Evolutionary conservation across 106 monocot species (phyloP).

Genomic region (Phalaenopsis equestris): DNA sequence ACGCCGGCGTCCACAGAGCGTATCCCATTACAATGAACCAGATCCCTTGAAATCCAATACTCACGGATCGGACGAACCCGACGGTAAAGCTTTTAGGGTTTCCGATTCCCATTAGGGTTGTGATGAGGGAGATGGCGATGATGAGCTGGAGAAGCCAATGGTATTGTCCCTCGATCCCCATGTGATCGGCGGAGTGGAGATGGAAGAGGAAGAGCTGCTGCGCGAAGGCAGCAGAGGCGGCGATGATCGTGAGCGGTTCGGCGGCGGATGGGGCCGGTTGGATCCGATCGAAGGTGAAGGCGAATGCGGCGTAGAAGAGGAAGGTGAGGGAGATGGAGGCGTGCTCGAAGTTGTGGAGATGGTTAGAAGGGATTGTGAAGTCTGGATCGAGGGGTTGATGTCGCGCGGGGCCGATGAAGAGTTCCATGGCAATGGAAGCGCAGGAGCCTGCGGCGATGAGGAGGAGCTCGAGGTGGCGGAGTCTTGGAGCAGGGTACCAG

Average conservation of each 20-base stretch:
- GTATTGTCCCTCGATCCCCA: constrained; percentile 83
- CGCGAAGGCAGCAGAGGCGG: constrained; percentile 48
- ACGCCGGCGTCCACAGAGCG: constrained; percentile 47
- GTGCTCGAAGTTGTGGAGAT: constrained; percentile 74
- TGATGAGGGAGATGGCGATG: constrained; percentile 40
- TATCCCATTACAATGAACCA: constrained; percentile 76
- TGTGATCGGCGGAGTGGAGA: constrained; percentile 82
- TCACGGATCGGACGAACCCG: constrained; percentile 52
- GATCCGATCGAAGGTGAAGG: constrained; percentile 27
- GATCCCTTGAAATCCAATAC: constrained; percentile 49
- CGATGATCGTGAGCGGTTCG: constrained; percentile 28
- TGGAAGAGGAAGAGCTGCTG: constrained; percentile 74
- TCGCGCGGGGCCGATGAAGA: constrained; percentile 42
- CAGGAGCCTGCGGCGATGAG: constrained; percentile 28
- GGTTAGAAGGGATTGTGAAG: constrained; percentile 54
- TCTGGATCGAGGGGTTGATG: constrained; percentile 55
- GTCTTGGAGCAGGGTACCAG: constrained; percentile 35
- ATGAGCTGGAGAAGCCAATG: constrained; percentile 67
- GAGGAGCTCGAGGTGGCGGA: constrained; percentile 37
- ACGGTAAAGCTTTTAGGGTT: constrained; percentile 37
- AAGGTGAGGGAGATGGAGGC: constrained; percentile 45
- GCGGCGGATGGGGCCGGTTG: neutral
- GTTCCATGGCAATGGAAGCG: constrained; percentile 54
- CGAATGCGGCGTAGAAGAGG: constrained; percentile 34
- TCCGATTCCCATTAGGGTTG: constrained; percentile 45